phyloP scores from a whole-genome alignment of 2,329 filamentous ascomycete genomes.

The Tetracladium maxilliforme region DNA sequence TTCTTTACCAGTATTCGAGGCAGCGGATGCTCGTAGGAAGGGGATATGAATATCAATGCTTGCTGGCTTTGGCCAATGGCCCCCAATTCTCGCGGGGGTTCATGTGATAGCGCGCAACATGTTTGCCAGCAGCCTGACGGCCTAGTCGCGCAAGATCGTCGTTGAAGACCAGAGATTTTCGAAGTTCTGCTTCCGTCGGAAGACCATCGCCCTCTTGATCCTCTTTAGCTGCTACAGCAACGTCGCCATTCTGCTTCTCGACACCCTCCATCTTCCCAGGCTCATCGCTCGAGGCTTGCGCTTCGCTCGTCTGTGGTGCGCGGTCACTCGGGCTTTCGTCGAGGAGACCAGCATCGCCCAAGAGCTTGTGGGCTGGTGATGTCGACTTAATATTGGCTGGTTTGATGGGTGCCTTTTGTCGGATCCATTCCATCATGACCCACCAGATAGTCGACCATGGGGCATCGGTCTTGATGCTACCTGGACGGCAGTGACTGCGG shows the following conservation, averaged over 20 bases:
- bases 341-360: conserved; percentile 24
- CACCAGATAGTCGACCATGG: conserved; percentile 87
- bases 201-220: conserved; percentile 9
- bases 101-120: conserved; percentile 72
- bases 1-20: too few relatives aligned
- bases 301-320: too few relatives aligned
- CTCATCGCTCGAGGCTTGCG: conserved; percentile 21
- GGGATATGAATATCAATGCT: too few relatives aligned
- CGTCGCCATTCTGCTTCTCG: conserved; percentile 9
- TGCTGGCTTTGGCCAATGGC: conserved; percentile 59
- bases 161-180: conserved; percentile 61
- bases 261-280: conserved; percentile 9
- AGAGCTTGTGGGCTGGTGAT: conserved; percentile 58
- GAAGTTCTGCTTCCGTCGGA: conserved; percentile 10
- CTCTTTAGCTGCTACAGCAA: conserved; percentile 14
- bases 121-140: conserved; percentile 48
- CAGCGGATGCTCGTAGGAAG: too few relatives aligned
- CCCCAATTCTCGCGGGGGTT: conserved; percentile 94
- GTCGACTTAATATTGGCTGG: conserved; percentile 52
- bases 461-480: conserved; percentile 86
- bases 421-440: conserved; percentile 81
- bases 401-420: conserved; percentile 67
- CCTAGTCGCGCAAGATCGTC: conserved; percentile 46
- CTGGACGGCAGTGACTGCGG: conserved; percentile 77
- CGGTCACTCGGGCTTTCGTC: conserved; percentile 2